Base-by-base conservation (phyloP, 805 yeast genomes). In the Ogataea haglerorum region DNA sequence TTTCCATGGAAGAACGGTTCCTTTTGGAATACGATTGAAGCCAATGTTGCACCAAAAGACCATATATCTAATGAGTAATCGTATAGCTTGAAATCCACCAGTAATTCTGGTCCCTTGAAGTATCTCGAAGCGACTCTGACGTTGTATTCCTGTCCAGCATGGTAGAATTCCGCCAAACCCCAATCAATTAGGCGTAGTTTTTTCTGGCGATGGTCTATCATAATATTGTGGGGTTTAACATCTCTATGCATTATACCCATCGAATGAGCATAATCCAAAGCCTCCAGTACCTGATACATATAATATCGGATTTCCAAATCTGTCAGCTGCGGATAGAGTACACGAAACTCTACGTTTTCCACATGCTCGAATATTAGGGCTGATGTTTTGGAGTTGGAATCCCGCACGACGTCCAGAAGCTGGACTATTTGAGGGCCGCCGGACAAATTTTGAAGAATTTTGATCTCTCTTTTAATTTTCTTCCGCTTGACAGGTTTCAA, bases 231-330 rank as follows among this genome's bases (percentile, higher is more conserved):
- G 9, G 97, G 97, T 63, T 90, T 90, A 41, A 90, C 96, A 64
- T 90, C 97, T 60, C 97, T 73, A 59, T 90, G 97, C 80, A 90
- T 89, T 46, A 90, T 87, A 16, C 97, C 97, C 88, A 85, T 85
- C 10, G 95, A 85, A 64, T 90, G 97, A 28, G 90, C 81, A 61
- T 77, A 90, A 59, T 90, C 95, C 51, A 90, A 70, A 10, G 96
- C 96, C 53, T 76, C 80, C 47, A 90, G 71, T 40, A 89, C 69
- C 63, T 87, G 87, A 47, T 76, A 78, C 74, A 89, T 84, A 61
- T 90, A 89, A 67, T 72, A 87, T 52, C 88, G 83, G 48, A 89
- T 79, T 57, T 90, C 96, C 36, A 67, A 55, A 50, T 80, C 82
- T 13, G 85, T 73, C 54, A 90, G 80, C 51, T 80, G 81, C 19